phyloP scores from a whole-genome alignment of 768 basidiomycete species.

The Kondoa malvinella region DNA sequence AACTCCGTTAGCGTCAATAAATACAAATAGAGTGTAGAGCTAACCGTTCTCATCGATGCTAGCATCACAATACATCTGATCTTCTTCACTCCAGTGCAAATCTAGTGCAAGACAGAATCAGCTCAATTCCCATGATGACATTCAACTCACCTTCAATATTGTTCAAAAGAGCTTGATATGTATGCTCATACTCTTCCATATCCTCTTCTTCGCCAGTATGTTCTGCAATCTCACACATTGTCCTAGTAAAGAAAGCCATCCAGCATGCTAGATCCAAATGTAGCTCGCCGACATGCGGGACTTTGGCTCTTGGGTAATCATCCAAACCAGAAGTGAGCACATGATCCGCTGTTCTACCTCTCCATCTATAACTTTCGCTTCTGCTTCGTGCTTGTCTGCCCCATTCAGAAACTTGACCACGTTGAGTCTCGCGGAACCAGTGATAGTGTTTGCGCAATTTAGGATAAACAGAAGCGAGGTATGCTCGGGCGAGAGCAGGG shows the following conservation, averaged over 20 bases:
- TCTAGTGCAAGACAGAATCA: constrained; percentile 38
- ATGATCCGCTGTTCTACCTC: constrained; percentile 67
- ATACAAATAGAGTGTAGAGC: constrained; percentile 13
- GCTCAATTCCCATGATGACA: too few species aligned
- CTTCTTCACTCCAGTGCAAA: constrained; percentile 77
- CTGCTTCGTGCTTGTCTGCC: constrained; percentile 35
- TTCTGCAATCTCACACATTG: constrained; percentile 76
- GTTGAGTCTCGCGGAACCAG: constrained; percentile 89
- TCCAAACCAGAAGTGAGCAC: constrained; percentile 91
- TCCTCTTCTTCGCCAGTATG: constrained; percentile 79
- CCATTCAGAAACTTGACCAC: constrained; percentile 84
- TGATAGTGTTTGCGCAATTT: constrained; percentile 80
- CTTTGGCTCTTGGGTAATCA: constrained; percentile 71
- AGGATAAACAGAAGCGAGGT: constrained; percentile 61
- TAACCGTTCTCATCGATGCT: constrained; percentile 67
- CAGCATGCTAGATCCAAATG: constrained; percentile 86
- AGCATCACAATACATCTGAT: constrained; percentile 85
- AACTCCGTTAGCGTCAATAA: not conserved
- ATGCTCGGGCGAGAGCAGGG: constrained; percentile 46
- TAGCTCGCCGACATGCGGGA: constrained; percentile 75
- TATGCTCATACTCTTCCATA: constrained; percentile 51
- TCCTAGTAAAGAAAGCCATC: constrained; percentile 90
- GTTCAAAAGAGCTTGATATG: constrained; percentile 59
- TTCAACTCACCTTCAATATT: constrained; percentile 59
- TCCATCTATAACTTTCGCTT: constrained; percentile 59